Conservation (phyloP, 768 basidiomycete genomes). For the Auriscalpium orientale region DNA sequence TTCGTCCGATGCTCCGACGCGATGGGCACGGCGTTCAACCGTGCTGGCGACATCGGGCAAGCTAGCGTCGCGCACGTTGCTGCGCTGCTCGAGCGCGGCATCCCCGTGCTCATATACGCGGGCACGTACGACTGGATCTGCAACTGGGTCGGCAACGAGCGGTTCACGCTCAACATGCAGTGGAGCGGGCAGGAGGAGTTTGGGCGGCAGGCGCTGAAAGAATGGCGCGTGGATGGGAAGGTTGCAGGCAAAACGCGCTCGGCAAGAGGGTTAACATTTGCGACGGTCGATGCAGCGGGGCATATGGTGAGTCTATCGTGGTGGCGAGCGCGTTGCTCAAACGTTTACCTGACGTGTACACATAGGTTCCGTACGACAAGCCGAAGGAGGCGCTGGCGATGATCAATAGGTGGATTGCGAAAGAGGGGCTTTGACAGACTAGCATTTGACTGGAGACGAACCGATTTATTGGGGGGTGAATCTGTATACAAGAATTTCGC, state of each 20-base stretch:
- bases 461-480: too few relatives aligned
- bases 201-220: conserved; percentile 31
- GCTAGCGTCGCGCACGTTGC: conserved; percentile 34
- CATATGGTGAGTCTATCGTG: conserved; percentile 50
- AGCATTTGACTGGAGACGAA: too few relatives aligned
- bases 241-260: conserved; percentile 47
- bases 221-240: conserved; percentile 50
- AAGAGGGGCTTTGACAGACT: background rate
- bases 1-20: conserved; percentile 34
- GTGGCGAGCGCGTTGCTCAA: background rate
- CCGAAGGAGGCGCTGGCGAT: conserved; percentile 45
- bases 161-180: conserved; percentile 49
- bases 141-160: conserved; percentile 59
- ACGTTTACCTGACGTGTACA: background rate
- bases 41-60: conserved; percentile 33
- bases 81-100: conserved; percentile 44
- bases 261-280: conserved; percentile 52
- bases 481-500: too few relatives aligned
- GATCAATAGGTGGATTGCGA: conserved; percentile 40
- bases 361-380: conserved; percentile 56
- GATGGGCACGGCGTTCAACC: conserved; percentile 44
- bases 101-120: conserved; percentile 47
- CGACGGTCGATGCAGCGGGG: conserved; percentile 57
- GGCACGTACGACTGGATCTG: conserved; percentile 51
- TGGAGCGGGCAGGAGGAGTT: conserved; percentile 54